Evolutionary conservation across 164 flowering plant genomes (phyloP), one percentile per base, ranked within the genome.

Genomic region (Umbilicus rupestris): DNA sequence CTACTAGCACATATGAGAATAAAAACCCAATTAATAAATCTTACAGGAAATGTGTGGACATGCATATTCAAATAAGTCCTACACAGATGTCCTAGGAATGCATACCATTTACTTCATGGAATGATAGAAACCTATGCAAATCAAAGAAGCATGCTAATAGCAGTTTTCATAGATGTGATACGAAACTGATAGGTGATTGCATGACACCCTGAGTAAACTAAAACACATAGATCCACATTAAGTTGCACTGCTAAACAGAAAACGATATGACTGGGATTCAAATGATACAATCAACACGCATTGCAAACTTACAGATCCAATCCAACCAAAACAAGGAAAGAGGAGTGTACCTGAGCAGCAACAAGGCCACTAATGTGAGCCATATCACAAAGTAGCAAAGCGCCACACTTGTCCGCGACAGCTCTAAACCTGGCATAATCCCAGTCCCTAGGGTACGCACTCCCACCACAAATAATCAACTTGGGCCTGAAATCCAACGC

Each of bases 361-460:
- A 95, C 97, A 69, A 95, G 99, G 33, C 99, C 99, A 73, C 97
- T 92, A 45, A 89, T 90, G 76, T 95, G 99, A 67, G 97, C 99
- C 99, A 92, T 95, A 62, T 95, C 99, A 62, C 97, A 89, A 3
- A 95, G 87, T 83, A 95, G 74, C 15, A 92, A 82, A 0, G 99
- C 94, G 0, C 99, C 99, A 64, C 85, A 79, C 79, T 89, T 92
- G 70, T 95, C 97, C 5, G 99, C 97, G 71, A 95, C 72, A 11
- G 80, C 69, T 57, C 88, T 77, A 57, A 95, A 82, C 72, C 82
- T 77, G 41, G 81, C 77, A 49, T 92, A 95, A 71, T 95, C 97
- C 97, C 97, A 92, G 55, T 92, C 97, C 68, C 99, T 80, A 0
- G 99, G 97, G 62, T 92, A 95, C 3, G 97, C 97, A 76, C 97